phyloP scores from a whole-genome alignment of 352 stramenopile species.

The Pythium aristosporum region DNA sequence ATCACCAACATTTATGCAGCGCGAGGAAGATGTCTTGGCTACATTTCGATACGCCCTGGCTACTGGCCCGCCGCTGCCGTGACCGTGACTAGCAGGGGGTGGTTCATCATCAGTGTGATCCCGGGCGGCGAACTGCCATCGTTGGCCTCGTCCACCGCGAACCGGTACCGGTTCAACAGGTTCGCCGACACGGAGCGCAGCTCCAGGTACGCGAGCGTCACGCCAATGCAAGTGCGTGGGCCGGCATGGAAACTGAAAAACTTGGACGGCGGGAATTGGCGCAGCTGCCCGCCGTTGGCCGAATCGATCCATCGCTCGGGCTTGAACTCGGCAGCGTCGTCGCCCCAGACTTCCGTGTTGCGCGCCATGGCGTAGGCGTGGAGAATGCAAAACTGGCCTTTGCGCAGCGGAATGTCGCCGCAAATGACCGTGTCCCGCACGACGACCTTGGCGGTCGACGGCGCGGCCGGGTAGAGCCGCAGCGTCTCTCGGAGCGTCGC shows the following conservation, averaged over 20 bases:
- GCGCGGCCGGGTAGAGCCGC: constrained; percentile 62
- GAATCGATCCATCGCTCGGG: constrained; percentile 57
- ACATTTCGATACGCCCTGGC: no score
- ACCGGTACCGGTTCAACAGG: constrained; percentile 13
- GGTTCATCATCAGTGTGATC: no score
- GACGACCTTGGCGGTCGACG: constrained; percentile 52
- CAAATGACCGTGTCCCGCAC: constrained; percentile 52
- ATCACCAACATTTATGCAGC: no score
- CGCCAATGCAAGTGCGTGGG: constrained; percentile 36
- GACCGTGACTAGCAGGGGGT: no score
- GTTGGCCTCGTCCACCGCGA: neutral
- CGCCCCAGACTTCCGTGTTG: constrained; percentile 39
- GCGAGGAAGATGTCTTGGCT: no score
- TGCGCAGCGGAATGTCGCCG: constrained; percentile 24
- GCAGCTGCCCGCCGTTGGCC: neutral
- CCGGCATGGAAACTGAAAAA: constrained; percentile 38
- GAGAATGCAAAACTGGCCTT: constrained; percentile 29
- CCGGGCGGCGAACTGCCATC: no score
- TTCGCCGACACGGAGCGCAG: constrained; percentile 31
- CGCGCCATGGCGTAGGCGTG: constrained; percentile 34
- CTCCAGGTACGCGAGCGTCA: constrained; percentile 37
- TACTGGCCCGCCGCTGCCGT: no score
- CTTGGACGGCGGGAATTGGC: constrained; percentile 19
- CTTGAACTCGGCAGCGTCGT: constrained; percentile 56
- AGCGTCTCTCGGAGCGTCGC: constrained; percentile 63